Conservation (phyloP, 805 yeast species). For the Wickerhamomyces queroliae region DNA sequence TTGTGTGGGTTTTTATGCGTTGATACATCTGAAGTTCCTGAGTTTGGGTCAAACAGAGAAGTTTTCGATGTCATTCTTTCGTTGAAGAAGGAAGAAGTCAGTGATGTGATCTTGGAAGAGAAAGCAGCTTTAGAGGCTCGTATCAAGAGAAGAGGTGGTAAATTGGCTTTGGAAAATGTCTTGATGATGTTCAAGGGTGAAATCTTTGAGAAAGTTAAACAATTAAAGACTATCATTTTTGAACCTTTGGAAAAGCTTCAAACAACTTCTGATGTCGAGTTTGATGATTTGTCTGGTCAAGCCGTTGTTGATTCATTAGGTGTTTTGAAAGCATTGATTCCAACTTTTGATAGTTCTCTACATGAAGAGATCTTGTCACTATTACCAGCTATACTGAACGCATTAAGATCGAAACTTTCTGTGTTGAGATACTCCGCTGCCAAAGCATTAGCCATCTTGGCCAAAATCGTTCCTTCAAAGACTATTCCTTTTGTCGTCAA, state of each 20-base stretch:
- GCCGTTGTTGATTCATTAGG: conserved; percentile 82
- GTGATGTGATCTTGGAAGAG: conserved; percentile 54
- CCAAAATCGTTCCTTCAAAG: conserved; percentile 58
- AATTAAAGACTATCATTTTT: conserved; percentile 57
- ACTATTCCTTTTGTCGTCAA: conserved; percentile 80
- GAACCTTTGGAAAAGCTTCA: conserved; percentile 49
- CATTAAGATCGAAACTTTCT: conserved; percentile 63
- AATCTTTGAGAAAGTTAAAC: conserved; percentile 59
- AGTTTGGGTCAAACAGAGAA: conserved; percentile 61
- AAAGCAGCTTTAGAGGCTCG: conserved; percentile 68
- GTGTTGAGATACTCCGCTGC: conserved; percentile 90
- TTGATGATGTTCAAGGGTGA: conserved; percentile 44
- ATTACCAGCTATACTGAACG: conserved; percentile 44
- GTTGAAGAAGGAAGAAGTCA: conserved; percentile 70
- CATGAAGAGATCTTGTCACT: conserved; percentile 44
- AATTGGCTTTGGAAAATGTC: conserved; percentile 58
- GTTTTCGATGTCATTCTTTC: conserved; percentile 59
- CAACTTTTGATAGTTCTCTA: conserved; percentile 46
- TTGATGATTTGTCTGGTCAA: conserved; percentile 58
- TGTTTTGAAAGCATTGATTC: conserved; percentile 66
- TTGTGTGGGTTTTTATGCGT: conserved; percentile 91
- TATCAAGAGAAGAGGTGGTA: conserved; percentile 82
- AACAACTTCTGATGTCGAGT: conserved; percentile 23
- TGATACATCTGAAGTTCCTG: conserved; percentile 95
- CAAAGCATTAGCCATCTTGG: conserved; percentile 77